phyloP scores from a whole-genome alignment of 2,329 filamentous ascomycete genomes.

The Monosporascus sp. region DNA sequence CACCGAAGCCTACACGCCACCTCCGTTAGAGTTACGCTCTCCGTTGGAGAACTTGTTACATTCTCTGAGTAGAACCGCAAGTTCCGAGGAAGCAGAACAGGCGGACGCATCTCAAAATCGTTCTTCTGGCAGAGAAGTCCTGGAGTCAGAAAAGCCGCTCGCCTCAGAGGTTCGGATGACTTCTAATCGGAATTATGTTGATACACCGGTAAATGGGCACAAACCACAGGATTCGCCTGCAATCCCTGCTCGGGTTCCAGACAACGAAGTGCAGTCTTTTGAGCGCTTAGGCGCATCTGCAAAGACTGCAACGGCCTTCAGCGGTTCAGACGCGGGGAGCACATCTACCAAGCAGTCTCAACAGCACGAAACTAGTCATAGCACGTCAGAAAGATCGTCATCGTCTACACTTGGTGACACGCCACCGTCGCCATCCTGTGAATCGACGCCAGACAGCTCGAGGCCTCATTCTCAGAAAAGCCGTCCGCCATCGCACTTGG shows the following conservation, averaged over 20 bases:
- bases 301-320: conserved; percentile 16
- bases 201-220: conserved; percentile 6
- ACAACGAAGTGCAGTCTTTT: conserved; percentile 24
- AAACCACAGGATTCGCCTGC: conserved; percentile 19
- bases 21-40: conserved; percentile 20
- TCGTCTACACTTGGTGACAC: conserved; percentile 37
- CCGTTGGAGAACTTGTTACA: conserved; percentile 14
- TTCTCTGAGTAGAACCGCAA: conserved; percentile 15
- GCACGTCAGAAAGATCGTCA: conserved; percentile 34
- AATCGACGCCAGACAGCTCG: conserved; percentile 37
- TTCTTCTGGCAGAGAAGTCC: neutral
- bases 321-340: conserved; percentile 13
- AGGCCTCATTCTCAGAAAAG: conserved; percentile 37
- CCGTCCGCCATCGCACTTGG: conserved; percentile 12
- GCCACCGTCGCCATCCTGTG: conserved; percentile 31
- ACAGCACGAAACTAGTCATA: conserved; percentile 21
- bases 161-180: neutral
- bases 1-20: conserved; percentile 23
- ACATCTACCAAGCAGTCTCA: conserved; percentile 17
- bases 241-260: conserved; percentile 21
- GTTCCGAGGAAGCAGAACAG: conserved; percentile 13
- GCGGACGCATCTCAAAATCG: conserved; percentile 9
- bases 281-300: conserved; percentile 22
- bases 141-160: neutral
- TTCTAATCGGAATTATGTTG: conserved; percentile 5